Evolutionary conservation across 2,329 filamentous ascomycete genomes (phyloP).

Genomic region (Penicillium vulpinum): DNA sequence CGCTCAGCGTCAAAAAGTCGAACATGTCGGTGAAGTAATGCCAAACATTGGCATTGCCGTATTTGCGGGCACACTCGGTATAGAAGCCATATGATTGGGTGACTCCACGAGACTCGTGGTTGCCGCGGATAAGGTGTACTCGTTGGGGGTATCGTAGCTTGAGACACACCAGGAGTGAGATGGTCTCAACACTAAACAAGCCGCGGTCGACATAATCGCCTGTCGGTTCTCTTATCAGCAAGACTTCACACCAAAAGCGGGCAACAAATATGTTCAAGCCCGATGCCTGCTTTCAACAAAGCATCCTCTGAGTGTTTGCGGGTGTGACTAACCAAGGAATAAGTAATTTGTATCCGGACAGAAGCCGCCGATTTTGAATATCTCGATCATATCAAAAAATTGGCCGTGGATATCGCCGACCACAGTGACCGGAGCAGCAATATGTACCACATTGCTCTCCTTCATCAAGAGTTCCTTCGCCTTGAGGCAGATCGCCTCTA

Average conservation of each 20-base stretch:
- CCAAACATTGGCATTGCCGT: constrained; percentile 98
- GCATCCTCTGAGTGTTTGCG: too few species aligned
- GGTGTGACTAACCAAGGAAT: constrained; percentile 71
- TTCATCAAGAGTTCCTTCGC: constrained; percentile 99
- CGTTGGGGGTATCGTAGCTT: constrained; percentile 95
- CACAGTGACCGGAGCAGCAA: constrained; percentile 90
- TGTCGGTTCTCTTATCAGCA: constrained; percentile 38
- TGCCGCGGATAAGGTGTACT: constrained; percentile 93
- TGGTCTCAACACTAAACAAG: constrained; percentile 98
- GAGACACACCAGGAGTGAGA: constrained; percentile 93
- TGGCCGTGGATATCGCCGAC: constrained; percentile 98
- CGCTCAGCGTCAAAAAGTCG: constrained; percentile 92
- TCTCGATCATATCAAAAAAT: constrained; percentile 98
- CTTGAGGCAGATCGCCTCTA: constrained; percentile 98
- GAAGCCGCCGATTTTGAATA: constrained; percentile 96
- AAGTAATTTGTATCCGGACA: constrained; percentile 98
- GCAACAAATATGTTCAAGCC: not conserved
- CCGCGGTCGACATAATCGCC: constrained; percentile 98
- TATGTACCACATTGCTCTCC: constrained; percentile 99
- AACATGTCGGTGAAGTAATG: constrained; percentile 99
- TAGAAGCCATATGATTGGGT: constrained; percentile 99
- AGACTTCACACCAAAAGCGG: not conserved
- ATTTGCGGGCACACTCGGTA: constrained; percentile 95
- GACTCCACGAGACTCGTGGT: constrained; percentile 95
- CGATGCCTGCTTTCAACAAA: not conserved